phyloP scores from a whole-genome alignment of 768 basidiomycete genomes.

The Cubamyces lactineus region DNA sequence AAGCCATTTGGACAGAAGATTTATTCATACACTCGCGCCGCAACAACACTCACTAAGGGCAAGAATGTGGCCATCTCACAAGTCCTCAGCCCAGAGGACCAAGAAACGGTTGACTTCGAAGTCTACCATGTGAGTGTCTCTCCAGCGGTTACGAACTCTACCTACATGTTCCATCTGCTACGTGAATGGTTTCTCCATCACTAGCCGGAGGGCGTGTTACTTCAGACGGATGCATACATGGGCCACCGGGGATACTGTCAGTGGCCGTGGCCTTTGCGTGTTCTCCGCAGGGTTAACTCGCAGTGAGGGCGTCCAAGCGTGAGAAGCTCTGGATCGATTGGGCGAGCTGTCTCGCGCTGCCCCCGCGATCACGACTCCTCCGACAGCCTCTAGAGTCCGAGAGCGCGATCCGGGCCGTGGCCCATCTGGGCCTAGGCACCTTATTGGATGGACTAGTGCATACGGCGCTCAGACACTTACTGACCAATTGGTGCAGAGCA shows the following conservation, averaged over 20 bases:
- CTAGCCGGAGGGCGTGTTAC: too few species aligned
- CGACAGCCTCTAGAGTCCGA: background rate
- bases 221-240: too few species aligned
- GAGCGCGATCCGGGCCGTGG: conserved; percentile 8
- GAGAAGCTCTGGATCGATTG: conserved; percentile 16
- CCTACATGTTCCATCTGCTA: background rate
- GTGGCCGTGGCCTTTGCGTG: background rate
- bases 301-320: conserved; percentile 2
- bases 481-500: conserved; percentile 54
- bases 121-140: conserved; percentile 78
- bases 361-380: background rate
- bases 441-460: too few species aligned
- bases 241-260: background rate
- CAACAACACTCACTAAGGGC: conserved; percentile 53
- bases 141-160: too few species aligned
- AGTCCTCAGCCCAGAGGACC: conserved; percentile 50
- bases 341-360: conserved; percentile 4
- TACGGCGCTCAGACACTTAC: background rate
- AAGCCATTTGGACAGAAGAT: conserved; percentile 77
- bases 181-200: background rate
- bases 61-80: conserved; percentile 48
- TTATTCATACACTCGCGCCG: conserved; percentile 71
- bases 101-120: conserved; percentile 77
- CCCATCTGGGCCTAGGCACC: background rate
- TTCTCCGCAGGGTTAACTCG: background rate